Evolutionary conservation across 805 yeast species (phyloP), one percentile per base, ranked within the genome.

Genomic region (Tanozyma kutaoensis): DNA sequence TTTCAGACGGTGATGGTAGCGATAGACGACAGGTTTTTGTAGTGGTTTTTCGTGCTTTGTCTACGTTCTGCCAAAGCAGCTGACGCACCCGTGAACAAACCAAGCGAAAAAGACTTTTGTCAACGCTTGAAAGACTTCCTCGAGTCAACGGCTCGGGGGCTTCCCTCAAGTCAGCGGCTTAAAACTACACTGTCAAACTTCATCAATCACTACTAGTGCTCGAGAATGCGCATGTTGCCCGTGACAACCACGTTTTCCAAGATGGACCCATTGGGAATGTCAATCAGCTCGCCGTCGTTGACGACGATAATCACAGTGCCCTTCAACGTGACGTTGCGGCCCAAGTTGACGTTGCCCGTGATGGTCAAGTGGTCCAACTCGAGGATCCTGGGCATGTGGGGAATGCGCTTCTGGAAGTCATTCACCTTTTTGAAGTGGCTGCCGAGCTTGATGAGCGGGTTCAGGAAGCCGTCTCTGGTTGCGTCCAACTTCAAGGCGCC

Each of bases 231-330:
- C 58, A 88, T 69, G 61, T 82, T 85, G 54, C 98, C 98, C 28
- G 98, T 88, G 44, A 88, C 82, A 36, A 88, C 98, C 27, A 88
- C 97, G 49, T 91, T 91, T 56, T 91, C 98, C 46, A 91, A 68
- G 29, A 86, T 67, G 10, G 94, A 72, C 22, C 98, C 98, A 48
- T 91, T 86, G 43, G 98, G 98, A 65, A 91, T 84, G 50, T 91
- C 96, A 45, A 91, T 91, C 62, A 73, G 81, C 52, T 85, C 91
- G 35, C 96, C 96, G 48, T 91, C 97, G 33, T 86, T 85, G 57
- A 96, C 88, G 28, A 91, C 97, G 42, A 91, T 82, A 48, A 91
- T 91, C 35, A 91, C 98, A 8, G 97, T 91, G 38, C 98, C 98
- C 66, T 81, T 91, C 49, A 91, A 71, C 27, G 81, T 76, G 38